Evolutionary conservation across 2,329 filamentous ascomycete species (phyloP), one percentile per base, ranked within the genome.

Genomic region (Trichoderma arundinaceum): DNA sequence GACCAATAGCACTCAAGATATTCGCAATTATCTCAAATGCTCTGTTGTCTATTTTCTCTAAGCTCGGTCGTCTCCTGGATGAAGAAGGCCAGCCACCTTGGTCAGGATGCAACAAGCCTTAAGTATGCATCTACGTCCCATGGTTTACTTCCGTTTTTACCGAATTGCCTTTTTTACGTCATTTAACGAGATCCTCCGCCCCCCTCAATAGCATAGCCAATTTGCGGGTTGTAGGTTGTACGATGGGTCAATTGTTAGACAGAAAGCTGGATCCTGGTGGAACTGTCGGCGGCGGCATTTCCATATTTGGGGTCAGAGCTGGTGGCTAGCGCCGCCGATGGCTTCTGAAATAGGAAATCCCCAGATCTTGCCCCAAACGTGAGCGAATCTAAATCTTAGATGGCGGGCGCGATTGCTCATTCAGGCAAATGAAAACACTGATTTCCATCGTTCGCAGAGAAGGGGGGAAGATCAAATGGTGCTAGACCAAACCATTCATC

Each of bases 251-350:
- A 52, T 44, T 13, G 38, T 22, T 22, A 39, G 53, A 56, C 33
- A 39, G 22, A 62, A 48, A 48, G 38, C 49, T 56, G 64, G 64
- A 28, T 13, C 57, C 53, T 54, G 43, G 65, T 58, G 60, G 52
- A 54, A 63, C 52, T 41, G 32, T 3, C 12, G 15, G 33, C 65
- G 65, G 59, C 65, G 65, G 33, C 33, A 49, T 64, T 64, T 56
- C 52, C 65, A 57, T 0, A 43, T 57, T 38, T 51, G 43, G 65
- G 6, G 15, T 28, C 22, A 13, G n/a, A 15, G n/a, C 4, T 12
- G 12, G 22, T n/a, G 28, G 66, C 39, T 67, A 67, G 66, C 62
- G 61, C 56, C 66, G 66, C 66, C 66, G 66, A 48, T 0, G 1
- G 5, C 7, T 49, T 54, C 66, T 61, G 12, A 39, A 12, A 51